Conservation (phyloP, 2,329 filamentous ascomycete genomes). For the Calonectria hongkongensis region DNA sequence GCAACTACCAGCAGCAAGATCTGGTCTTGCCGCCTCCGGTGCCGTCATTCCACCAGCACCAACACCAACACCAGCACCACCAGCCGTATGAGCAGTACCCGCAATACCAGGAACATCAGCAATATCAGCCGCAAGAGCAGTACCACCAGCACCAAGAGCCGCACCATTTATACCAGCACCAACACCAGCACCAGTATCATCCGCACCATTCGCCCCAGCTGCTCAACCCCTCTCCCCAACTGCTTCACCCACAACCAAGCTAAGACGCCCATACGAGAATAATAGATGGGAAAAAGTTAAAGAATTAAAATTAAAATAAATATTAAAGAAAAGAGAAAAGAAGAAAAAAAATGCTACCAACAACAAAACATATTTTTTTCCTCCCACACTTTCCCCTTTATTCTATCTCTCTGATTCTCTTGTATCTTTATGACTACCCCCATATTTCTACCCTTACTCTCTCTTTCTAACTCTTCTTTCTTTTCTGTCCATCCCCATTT, state of each 20-base stretch:
- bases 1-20: not conserved
- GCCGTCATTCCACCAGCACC: not conserved
- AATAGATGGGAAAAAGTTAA: too few relatives aligned
- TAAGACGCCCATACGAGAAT: not conserved
- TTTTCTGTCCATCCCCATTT: too few relatives aligned
- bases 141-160: not conserved
- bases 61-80: not conserved
- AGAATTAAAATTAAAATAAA: too few relatives aligned
- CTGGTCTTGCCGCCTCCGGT: not conserved
- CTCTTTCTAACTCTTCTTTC: too few relatives aligned
- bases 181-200: not conserved
- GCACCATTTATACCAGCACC: not conserved
- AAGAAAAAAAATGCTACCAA: too few relatives aligned
- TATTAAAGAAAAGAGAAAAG: too few relatives aligned
- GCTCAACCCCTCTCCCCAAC: not conserved
- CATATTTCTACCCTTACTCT: too few relatives aligned
- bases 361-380: too few relatives aligned
- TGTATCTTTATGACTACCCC: too few relatives aligned
- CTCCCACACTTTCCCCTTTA: too few relatives aligned
- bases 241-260: not conserved
- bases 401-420: too few relatives aligned
- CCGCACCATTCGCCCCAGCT: not conserved
- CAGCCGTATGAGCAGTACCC: not conserved
- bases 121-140: not conserved
- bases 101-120: not conserved